Evolutionary conservation across 1,139 yeast species (phyloP).

Genomic region (Spathaspora sp.): DNA sequence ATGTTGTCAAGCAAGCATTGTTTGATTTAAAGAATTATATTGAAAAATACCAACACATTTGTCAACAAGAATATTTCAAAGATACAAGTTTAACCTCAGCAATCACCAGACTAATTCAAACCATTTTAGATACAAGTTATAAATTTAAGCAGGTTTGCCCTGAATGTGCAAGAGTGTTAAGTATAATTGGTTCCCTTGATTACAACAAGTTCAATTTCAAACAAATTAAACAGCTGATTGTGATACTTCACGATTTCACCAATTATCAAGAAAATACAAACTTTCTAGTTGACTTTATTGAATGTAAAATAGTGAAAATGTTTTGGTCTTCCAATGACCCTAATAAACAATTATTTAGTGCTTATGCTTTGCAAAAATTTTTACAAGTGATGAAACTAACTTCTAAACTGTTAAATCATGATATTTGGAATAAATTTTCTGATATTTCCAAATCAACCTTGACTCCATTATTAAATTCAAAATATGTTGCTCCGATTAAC

Average conservation of each 20-base stretch:
- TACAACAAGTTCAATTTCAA: conserved; percentile 57
- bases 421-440: conserved; percentile 61
- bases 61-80: conserved; percentile 40
- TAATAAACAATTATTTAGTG: conserved; percentile 76
- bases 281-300: conserved; percentile 67
- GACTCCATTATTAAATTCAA: conserved; percentile 72
- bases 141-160: conserved; percentile 57
- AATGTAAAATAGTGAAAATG: conserved; percentile 68
- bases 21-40: conserved; percentile 61
- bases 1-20: conserved; percentile 77
- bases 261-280: conserved; percentile 61
- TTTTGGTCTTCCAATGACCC: conserved; percentile 94
- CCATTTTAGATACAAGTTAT: conserved; percentile 59
- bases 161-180: conserved; percentile 67
- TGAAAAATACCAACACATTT: conserved; percentile 44
- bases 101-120: conserved; percentile 48
- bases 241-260: conserved; percentile 59
- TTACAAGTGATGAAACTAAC: conserved; percentile 63
- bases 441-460: conserved; percentile 73
- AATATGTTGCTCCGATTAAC: conserved; percentile 54
- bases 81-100: conserved; percentile 29
- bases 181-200: conserved; percentile 79
- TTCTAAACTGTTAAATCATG: conserved; percentile 28
- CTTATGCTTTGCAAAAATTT: conserved; percentile 87
- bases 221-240: conserved; percentile 41